These are phyloP conservation scores for Xylariaceae sp. DNA, from an alignment of 2,329 filamentous ascomycete genomes.

Conservation along the genomic window DNA sequence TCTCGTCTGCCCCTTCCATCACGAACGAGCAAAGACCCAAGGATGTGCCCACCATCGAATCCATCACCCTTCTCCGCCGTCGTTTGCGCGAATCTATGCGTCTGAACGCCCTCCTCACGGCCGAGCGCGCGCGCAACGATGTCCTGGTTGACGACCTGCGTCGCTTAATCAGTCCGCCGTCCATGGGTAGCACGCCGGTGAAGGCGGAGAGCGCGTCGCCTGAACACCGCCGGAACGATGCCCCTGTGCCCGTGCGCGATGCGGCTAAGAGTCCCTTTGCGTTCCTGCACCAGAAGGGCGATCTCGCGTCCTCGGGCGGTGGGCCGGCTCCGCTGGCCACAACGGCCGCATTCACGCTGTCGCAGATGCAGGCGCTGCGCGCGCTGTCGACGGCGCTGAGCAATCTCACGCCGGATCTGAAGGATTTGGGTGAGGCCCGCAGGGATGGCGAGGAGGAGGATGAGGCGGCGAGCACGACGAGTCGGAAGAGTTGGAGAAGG, in stretches of 20 bases:
- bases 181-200: constrained; percentile 5
- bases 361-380: constrained; percentile 75
- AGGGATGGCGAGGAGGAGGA: constrained; percentile 24
- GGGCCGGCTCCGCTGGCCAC: constrained; percentile 57
- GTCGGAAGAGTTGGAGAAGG: constrained; percentile 54
- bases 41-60: constrained; percentile 54
- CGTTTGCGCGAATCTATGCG: constrained; percentile 55
- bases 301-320: constrained; percentile 46
- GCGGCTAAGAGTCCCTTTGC: constrained; percentile 38
- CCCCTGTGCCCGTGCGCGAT: background rate
- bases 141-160: constrained; percentile 31
- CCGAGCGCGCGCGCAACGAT: constrained; percentile 44
- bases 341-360: constrained; percentile 71
- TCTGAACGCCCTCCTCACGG: constrained; percentile 53
- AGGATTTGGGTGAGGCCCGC: background rate
- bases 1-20: constrained; percentile 27
- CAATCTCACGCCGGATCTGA: constrained; percentile 60
- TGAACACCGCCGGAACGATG: background rate
- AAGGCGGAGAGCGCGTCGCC: constrained; percentile 28
- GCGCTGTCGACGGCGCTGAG: constrained; percentile 56
- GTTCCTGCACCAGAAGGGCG: constrained; percentile 53
- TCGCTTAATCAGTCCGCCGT: constrained; percentile 25
- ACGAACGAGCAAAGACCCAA: background rate
- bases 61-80: constrained; percentile 64
- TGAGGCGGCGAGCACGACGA: constrained; percentile 24